Evolutionary conservation across 176 grass and related monocot species (phyloP), one percentile per base, ranked within the genome.

Genomic region (Carex myosuroides): DNA sequence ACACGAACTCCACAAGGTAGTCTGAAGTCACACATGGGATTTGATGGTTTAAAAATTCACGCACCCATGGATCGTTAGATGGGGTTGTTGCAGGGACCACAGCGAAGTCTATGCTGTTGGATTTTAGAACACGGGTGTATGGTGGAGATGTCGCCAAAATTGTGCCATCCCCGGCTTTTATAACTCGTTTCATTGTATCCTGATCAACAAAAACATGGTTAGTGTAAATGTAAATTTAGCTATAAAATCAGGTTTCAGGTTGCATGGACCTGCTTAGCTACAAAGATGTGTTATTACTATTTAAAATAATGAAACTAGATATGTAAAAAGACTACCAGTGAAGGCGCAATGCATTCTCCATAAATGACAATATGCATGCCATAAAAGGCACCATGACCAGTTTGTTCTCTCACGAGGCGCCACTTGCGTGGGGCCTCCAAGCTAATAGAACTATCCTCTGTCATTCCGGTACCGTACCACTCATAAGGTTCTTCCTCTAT

Each of bases 81-180:
- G 91, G 88, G 66, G 88, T 95, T 71, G 83, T 60, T 17, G 80
- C 54, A 18, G 92, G 89, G 60, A 98, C 77, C 0, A 98, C 86
- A 6, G 92, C 91, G 6, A 90, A 98, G 53, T 98, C 88, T 12
- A 98, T 70, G 12, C 88, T 72, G 81, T 64, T 30, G 8, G 89
- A 79, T 58, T 90, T 87, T 18, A 98, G 33, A 65, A 98, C 90
- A 39, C 89, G 83, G 39, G 89, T 90, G 60, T 95, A 98, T 3
- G 95, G 95, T 5, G 95, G 95, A 8, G 90, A 93, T 69, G 95
- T 95, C 53, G 95, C 95, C 60, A 98, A 73, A 81, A 98, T 86
- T 72, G 77, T 87, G 63, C 92, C 95, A 50, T 98, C 92, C 2
- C 95, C 95, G 0, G 95, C 85, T 67, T 87, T 89, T 56, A 95